Conservation (phyloP, 1,284 basidiomycete genomes). For the Porogramme epimiltina region DNA sequence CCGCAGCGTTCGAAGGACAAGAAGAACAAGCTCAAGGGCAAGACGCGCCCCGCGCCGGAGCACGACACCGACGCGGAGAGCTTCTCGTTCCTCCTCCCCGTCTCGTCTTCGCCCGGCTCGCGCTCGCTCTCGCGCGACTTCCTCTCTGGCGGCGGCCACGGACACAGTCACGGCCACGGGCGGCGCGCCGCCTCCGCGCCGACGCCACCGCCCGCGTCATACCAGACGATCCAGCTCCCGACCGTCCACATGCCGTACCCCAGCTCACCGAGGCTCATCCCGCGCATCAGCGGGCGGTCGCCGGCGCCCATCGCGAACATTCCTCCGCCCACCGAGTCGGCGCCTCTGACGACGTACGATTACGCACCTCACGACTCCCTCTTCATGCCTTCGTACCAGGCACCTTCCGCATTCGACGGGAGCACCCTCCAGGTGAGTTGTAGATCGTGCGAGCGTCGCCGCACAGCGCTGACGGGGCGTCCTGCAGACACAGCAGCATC, state of each 20-base stretch:
- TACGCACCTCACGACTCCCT: slow-evolving; percentile 34
- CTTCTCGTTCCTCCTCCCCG: slow-evolving; percentile 59
- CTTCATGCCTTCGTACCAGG: slow-evolving; percentile 36
- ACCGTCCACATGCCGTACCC: slow-evolving; percentile 66
- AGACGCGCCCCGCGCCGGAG: slow-evolving; percentile 35
- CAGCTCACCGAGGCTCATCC: slow-evolving; percentile 57
- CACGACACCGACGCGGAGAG: slow-evolving; percentile 50
- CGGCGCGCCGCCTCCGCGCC: slow-evolving; percentile 37
- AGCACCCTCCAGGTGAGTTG: slow-evolving; percentile 24
- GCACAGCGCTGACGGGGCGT: slow-evolving; percentile 6
- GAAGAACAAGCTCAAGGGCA: slow-evolving; percentile 44
- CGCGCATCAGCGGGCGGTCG: slow-evolving; percentile 58
- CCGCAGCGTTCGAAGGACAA: slow-evolving; percentile 67
- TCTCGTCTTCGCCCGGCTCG: slow-evolving; percentile 33
- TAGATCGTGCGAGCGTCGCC: background rate
- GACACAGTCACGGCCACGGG: slow-evolving; percentile 21
- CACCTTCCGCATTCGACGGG: slow-evolving; percentile 41
- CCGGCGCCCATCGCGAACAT: slow-evolving; percentile 44
- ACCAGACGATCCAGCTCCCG: slow-evolving; percentile 65
- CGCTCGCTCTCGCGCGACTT: slow-evolving; percentile 31
- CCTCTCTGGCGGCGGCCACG: slow-evolving; percentile 14
- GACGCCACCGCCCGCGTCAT: slow-evolving; percentile 34
- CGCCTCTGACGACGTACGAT: slow-evolving; percentile 40
- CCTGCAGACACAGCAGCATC: slow-evolving; percentile 27
- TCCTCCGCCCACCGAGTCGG: slow-evolving; percentile 38